Evolutionary conservation across 345 rosid species (phyloP), one percentile per base, ranked within the genome.

Genomic region (Populus simonii): DNA sequence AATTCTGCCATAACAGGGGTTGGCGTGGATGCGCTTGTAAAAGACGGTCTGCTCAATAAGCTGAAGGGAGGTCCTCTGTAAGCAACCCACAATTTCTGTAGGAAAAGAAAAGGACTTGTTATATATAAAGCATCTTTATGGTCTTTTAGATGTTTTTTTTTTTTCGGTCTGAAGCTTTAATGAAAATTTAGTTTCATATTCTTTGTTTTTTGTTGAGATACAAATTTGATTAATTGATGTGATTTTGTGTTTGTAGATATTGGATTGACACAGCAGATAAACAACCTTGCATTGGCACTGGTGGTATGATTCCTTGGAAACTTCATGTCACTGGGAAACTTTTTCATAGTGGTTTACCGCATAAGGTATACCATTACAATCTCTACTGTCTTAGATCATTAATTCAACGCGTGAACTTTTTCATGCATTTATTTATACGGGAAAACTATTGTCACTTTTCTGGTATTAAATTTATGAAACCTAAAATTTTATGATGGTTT

Each of bases 221-320:
- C 18, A 17, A 33, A 71, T 73, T 70, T 77, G 8, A 22, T 51
- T 47, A 41, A 68, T 76, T 61, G 47, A 47, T 80, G 38, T 66
- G 72, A 12, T 80, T 75, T 31, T 66, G 67, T 49, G 71, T 79
- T 65, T 68, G 68, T 84, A 96, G 99, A 74, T 96, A 49, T 86
- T 96, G 99, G 99, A 94, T 94, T 81, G 99, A 96, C 81, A 89
- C 97, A 2, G 99, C 99, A 16, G 98, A 96, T 85, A 96, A 96
- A 80, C 99, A 96, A 81, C 99, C 98, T 67, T 96, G 98, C 86
- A 85, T 96, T 82, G 99, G 99, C 84, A 94, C 98, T 13, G 99
- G 99, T 55, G 99, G 99, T 80, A 89, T 88, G 93, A 88, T 96
- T 73, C 98, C 99, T 2, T 96, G 98, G 99, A 94, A 89, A 85